Evolutionary conservation across 345 rosid genomes (phyloP).

Genomic region (Aegle marmelos): DNA sequence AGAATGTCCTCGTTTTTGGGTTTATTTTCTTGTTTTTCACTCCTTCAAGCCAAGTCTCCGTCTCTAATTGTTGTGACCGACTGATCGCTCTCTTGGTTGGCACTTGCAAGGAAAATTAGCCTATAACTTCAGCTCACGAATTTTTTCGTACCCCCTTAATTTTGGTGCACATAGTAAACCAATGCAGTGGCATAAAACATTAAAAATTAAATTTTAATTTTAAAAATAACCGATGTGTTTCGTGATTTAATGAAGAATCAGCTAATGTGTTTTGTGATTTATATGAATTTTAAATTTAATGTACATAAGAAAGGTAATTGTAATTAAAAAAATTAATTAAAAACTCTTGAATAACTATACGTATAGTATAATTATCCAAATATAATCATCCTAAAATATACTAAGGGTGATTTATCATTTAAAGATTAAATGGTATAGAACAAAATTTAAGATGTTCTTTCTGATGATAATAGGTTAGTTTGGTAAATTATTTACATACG

Average conservation of each 20-base stretch:
- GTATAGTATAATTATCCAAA: too few relatives aligned
- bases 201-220: too few relatives aligned
- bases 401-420: too few relatives aligned
- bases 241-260: background rate
- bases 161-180: background rate
- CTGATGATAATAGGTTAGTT: background rate
- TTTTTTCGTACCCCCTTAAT: background rate
- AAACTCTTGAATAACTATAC: too few relatives aligned
- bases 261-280: too few relatives aligned
- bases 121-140: background rate
- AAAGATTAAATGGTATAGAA: too few relatives aligned
- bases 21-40: background rate
- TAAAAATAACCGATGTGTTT: background rate
- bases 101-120: background rate
- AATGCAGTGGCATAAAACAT: too few relatives aligned
- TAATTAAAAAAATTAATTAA: too few relatives aligned
- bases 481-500: background rate
- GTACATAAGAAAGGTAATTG: too few relatives aligned
- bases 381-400: too few relatives aligned
- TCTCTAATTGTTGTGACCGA: background rate
- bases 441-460: background rate
- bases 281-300: too few relatives aligned
- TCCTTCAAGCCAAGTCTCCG: background rate
- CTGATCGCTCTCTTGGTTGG: background rate
- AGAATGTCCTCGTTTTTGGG: background rate